Percentiles rank a stretch among this genome's conserved stretches.
Evolutionary conservation across 139 green algal genomes (phyloP).

Genomic region (Closterium sp.): DNA sequence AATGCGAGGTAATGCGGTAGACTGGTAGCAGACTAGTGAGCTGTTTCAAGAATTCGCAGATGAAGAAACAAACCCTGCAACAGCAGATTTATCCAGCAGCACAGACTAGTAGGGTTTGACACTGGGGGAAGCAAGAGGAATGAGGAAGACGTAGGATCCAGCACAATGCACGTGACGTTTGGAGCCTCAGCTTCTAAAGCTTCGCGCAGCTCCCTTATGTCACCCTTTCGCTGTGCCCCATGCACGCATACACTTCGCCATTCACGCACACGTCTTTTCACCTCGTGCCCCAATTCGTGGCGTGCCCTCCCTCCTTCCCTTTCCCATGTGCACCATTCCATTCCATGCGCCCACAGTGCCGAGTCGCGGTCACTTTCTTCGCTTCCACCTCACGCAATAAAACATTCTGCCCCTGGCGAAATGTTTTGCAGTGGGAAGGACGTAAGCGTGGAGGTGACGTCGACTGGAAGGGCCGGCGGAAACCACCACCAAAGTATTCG

Average conservation of each 20-base stretch:
- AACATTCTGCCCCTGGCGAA: neutral
- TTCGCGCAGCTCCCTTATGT: neutral
- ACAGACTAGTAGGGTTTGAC: neutral
- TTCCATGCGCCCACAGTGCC: neutral
- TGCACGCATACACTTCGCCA: neutral
- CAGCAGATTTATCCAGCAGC: neutral
- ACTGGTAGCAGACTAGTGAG: neutral
- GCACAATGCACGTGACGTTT: neutral
- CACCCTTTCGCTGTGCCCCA: neutral
- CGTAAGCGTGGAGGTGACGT: neutral
- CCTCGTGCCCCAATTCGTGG: neutral
- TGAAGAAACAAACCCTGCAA: neutral
- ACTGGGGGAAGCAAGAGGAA: neutral
- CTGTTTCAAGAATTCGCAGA: neutral
- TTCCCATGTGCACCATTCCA: neutral
- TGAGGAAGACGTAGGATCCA: neutral
- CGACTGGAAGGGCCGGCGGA: neutral
- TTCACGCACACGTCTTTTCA: neutral
- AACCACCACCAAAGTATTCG: neutral
- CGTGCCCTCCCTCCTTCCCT: neutral
- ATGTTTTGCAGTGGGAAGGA: neutral
- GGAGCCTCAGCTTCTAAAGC: neutral
- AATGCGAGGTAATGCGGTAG: neutral
- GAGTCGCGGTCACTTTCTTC: neutral
- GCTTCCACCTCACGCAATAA: neutral